phyloP scores from a whole-genome alignment of 2,329 filamentous ascomycete genomes.

The Beauveria varroae region DNA sequence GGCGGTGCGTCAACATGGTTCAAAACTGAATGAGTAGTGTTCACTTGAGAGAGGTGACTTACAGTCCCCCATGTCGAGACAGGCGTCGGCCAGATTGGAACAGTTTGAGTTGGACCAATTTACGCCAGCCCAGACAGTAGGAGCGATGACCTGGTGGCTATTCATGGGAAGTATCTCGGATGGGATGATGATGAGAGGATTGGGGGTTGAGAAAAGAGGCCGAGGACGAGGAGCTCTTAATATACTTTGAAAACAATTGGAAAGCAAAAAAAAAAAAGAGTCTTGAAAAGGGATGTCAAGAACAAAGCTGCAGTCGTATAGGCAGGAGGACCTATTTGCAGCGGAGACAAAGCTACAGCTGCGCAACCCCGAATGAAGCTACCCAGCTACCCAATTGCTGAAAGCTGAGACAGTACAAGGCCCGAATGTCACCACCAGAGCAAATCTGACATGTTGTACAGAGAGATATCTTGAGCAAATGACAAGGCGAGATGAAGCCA shows the following conservation, averaged over 20 bases:
- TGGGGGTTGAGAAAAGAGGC: not conserved
- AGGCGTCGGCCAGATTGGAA: not conserved
- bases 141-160: not conserved
- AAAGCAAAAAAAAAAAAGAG: not conserved
- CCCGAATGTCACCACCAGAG: not conserved
- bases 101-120: not conserved
- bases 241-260: not conserved
- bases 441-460: not conserved
- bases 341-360: not conserved
- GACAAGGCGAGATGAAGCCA: not conserved
- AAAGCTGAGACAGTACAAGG: not conserved
- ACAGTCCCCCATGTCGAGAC: slow-evolving; percentile 1
- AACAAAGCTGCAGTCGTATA: not conserved
- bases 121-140: not conserved
- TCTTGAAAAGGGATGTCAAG: not conserved
- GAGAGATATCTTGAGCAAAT: not conserved
- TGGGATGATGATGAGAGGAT: not conserved
- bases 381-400: not conserved
- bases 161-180: not conserved
- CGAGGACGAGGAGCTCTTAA: not conserved
- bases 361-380: not conserved
- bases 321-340: not conserved
- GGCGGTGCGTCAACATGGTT: not conserved
- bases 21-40: not conserved
- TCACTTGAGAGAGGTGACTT: not conserved